These are phyloP conservation scores for Haplosporangium sp. DNA, from an alignment of 371 early-diverging fungal genomes.

Conservation along the genomic window DNA sequence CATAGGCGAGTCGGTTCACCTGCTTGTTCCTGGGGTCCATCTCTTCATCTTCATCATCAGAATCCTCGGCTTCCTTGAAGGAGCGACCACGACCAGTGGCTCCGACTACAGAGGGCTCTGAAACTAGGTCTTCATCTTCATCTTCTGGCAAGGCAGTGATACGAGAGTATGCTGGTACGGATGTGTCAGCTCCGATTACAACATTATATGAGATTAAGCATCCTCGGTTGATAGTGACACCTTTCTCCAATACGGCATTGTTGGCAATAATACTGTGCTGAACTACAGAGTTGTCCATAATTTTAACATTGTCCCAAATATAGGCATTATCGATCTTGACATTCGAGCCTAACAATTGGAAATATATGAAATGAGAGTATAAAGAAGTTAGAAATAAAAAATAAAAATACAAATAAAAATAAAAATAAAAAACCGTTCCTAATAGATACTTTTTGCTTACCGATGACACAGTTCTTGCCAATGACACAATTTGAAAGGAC, in stretches of 20 bases:
- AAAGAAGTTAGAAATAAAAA: too few relatives aligned
- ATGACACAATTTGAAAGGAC: slow-evolving; percentile 82
- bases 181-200: slow-evolving; percentile 80
- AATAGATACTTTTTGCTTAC: slow-evolving; percentile 30
- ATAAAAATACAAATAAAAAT: background rate
- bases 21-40: slow-evolving; percentile 48
- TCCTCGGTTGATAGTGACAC: slow-evolving; percentile 74
- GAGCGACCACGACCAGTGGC: slow-evolving; percentile 68
- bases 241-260: slow-evolving; percentile 72
- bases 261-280: slow-evolving; percentile 81
- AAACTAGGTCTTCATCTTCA: slow-evolving; percentile 52
- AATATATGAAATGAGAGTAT: too few relatives aligned
- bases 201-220: slow-evolving; percentile 76
- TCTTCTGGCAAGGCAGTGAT: slow-evolving; percentile 69
- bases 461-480: slow-evolving; percentile 87
- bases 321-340: slow-evolving; percentile 85
- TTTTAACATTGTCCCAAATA: slow-evolving; percentile 83
- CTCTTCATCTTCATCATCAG: slow-evolving; percentile 59
- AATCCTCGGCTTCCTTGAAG: slow-evolving; percentile 58
- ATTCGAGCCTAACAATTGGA: slow-evolving; percentile 60
- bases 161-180: slow-evolving; percentile 76
- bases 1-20: slow-evolving; percentile 45
- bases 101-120: slow-evolving; percentile 60
- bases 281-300: slow-evolving; percentile 76
- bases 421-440: background rate